Evolutionary conservation across 2,329 filamentous ascomycete species (phyloP).

Genomic region (Cladosporium sp.): DNA sequence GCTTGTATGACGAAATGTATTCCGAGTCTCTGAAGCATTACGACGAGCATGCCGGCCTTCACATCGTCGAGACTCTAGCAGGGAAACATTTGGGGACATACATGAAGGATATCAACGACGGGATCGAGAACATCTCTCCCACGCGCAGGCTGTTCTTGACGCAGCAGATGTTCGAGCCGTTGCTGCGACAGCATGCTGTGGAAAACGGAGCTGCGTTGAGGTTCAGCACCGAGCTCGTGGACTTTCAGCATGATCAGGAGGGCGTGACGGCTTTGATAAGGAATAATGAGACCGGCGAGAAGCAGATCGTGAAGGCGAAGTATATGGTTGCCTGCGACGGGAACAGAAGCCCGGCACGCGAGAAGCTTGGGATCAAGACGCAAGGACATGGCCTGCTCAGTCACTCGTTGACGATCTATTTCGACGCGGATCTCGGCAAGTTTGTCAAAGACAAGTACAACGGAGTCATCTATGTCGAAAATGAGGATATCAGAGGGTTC

Average conservation of each 20-base stretch:
- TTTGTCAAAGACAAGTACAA: slow-evolving; percentile 20
- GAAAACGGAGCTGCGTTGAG: slow-evolving; percentile 17
- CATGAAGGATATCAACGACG: slow-evolving; percentile 21
- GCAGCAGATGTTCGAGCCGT: slow-evolving; percentile 23
- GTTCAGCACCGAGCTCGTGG: slow-evolving; percentile 18
- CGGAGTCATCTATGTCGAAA: slow-evolving; percentile 24
- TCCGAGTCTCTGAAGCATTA: slow-evolving; percentile 19
- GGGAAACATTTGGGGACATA: slow-evolving; percentile 17
- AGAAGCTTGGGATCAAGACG: slow-evolving; percentile 29
- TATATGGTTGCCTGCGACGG: slow-evolving; percentile 35
- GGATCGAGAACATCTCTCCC: slow-evolving; percentile 19
- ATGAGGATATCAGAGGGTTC: slow-evolving; percentile 18
- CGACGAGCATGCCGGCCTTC: slow-evolving; percentile 20
- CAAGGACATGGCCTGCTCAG: slow-evolving; percentile 25
- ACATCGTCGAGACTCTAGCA: slow-evolving; percentile 22
- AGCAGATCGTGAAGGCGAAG: slow-evolving; percentile 28
- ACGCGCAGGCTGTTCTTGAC: slow-evolving; percentile 21
- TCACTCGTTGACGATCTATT: slow-evolving; percentile 23
- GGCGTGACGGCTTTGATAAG: slow-evolving; percentile 17
- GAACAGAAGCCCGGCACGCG: slow-evolving; percentile 27
- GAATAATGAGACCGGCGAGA: slow-evolving; percentile 29
- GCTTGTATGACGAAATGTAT: slow-evolving; percentile 21
- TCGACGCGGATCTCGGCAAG: slow-evolving; percentile 19
- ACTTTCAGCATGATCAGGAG: slow-evolving; percentile 18
- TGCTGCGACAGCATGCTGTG: slow-evolving; percentile 19